phyloP scores from a whole-genome alignment of 768 basidiomycete species.

The Zangia roseola region DNA sequence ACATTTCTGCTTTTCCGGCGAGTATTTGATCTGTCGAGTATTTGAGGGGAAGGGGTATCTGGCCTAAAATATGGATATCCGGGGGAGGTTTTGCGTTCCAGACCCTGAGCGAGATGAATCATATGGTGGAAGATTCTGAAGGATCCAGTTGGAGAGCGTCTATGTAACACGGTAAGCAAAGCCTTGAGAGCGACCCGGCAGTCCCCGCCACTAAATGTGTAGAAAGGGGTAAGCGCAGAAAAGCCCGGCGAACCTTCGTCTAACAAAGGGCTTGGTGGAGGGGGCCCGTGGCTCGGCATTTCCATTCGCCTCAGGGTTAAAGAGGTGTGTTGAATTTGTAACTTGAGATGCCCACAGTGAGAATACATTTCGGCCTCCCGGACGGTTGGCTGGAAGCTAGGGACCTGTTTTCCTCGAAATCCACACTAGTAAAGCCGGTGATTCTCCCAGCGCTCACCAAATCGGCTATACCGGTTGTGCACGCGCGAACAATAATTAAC shows the following conservation, averaged over 20 bases:
- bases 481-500: too few relatives aligned
- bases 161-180: too few relatives aligned
- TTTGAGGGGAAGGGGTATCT: not conserved
- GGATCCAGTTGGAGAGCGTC: not conserved
- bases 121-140: slow-evolving; percentile 3
- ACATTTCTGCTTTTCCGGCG: slow-evolving; percentile 2
- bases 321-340: not conserved
- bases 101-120: not conserved
- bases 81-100: not conserved
- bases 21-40: not conserved
- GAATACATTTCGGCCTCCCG: not conserved
- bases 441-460: not conserved
- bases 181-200: too few relatives aligned
- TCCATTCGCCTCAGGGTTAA: not conserved
- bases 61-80: not conserved
- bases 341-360: not conserved
- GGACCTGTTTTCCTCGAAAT: not conserved
- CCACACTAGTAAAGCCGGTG: not conserved
- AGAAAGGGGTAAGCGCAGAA: too few relatives aligned
- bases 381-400: too few relatives aligned
- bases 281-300: too few relatives aligned
- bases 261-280: too few relatives aligned
- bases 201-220: too few relatives aligned
- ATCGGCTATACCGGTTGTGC: not conserved
- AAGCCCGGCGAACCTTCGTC: too few relatives aligned